These are phyloP conservation scores for Rauvolfia tetraphylla DNA, from an alignment of 257 asterid genomes.

Conservation along the genomic window DNA sequence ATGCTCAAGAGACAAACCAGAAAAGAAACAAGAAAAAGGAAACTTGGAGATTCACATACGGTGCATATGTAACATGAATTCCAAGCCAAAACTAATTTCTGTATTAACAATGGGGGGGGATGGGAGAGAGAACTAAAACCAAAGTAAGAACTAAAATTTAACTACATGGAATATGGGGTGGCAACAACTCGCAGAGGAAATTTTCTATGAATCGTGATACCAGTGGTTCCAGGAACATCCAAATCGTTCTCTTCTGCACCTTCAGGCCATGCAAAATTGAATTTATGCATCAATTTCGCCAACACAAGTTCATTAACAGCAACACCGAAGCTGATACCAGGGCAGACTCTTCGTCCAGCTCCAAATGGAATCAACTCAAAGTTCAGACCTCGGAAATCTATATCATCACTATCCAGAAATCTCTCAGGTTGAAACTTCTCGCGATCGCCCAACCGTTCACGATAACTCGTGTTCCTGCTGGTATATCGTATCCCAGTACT, in stretches of 20 bases:
- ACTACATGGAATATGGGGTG: neutral
- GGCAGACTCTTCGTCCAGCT: neutral
- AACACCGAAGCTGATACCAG: neutral
- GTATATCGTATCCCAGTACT: neutral
- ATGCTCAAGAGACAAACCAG: no score
- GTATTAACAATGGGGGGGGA: no score
- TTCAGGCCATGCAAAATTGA: neutral
- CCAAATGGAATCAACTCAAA: constrained; percentile 1
- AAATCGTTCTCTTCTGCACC: neutral
- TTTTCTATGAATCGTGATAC: neutral
- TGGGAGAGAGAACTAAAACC: no score
- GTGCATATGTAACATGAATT: no score
- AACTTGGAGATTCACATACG: no score
- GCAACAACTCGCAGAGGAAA: neutral
- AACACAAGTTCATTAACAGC: neutral
- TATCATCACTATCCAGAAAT: neutral
- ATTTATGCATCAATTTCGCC: neutral
- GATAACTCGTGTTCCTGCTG: neutral
- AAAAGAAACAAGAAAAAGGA: no score
- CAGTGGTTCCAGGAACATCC: neutral
- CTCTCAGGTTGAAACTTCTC: constrained; percentile 2
- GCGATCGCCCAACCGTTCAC: neutral
- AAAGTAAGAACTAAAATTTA: no score
- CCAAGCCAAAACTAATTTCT: no score
- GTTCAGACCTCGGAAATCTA: neutral